phyloP scores from a whole-genome alignment of 352 stramenopile genomes.

The Globisporangium spiculum region DNA sequence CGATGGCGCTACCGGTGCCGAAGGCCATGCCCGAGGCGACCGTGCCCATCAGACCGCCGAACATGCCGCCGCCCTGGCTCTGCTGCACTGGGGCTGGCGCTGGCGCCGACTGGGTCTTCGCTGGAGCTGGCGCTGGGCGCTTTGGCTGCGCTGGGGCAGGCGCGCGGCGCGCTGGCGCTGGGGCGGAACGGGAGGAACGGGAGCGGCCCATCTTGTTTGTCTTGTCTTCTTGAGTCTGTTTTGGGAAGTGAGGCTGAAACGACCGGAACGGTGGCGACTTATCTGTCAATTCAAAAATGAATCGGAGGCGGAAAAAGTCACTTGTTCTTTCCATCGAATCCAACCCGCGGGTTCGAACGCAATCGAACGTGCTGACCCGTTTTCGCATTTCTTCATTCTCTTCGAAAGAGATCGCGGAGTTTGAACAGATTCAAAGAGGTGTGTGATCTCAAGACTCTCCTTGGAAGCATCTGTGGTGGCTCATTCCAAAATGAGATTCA shows the following conservation, averaged over 20 bases:
- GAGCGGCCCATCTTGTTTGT: slow-evolving; percentile 57
- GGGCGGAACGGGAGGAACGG: slow-evolving; percentile 51
- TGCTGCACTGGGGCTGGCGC: slow-evolving; percentile 50
- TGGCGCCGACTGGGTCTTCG: slow-evolving; percentile 45
- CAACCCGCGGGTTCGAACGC: slow-evolving; percentile 17
- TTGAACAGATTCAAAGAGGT: neutral
- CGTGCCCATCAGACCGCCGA: slow-evolving; percentile 93
- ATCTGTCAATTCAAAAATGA: slow-evolving; percentile 26
- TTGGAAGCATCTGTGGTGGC: neutral
- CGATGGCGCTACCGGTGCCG: slow-evolving; percentile 95
- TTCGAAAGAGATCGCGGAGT: neutral
- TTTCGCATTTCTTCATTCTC: neutral
- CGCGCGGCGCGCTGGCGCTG: slow-evolving; percentile 43
- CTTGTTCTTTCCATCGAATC: neutral
- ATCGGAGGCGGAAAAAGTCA: slow-evolving; percentile 4
- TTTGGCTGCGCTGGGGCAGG: slow-evolving; percentile 27
- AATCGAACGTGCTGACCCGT: neutral
- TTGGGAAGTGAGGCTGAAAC: slow-evolving; percentile 19
- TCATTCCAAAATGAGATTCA: neutral
- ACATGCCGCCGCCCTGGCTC: slow-evolving; percentile 79
- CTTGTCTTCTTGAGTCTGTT: slow-evolving; percentile 21
- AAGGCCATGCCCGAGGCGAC: slow-evolving; percentile 98
- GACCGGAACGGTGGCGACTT: slow-evolving; percentile 11
- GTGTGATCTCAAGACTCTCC: no score
- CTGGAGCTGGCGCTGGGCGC: slow-evolving; percentile 43